Conservation (phyloP, 805 yeast species). For the Candida manassasensis region DNA sequence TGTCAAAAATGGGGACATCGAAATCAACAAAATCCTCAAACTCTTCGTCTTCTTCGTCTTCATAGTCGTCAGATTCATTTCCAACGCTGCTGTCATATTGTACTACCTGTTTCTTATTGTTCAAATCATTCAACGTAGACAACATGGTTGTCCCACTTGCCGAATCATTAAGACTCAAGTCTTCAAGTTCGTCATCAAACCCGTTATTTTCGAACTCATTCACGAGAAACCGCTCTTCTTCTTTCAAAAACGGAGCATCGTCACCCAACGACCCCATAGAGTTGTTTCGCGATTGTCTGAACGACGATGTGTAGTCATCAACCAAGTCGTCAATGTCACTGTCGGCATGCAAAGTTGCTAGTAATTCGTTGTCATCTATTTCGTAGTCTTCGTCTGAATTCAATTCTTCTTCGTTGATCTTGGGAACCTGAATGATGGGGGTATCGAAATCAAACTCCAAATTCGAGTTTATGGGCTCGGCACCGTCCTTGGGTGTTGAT, state of each 20-base stretch:
- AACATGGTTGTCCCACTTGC: slow-evolving; percentile 13
- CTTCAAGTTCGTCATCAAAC: slow-evolving; percentile 39
- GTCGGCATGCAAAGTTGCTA: slow-evolving; percentile 45
- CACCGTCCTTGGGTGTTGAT: slow-evolving; percentile 5
- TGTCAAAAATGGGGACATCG: slow-evolving; percentile 24
- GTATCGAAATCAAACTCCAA: slow-evolving; percentile 29
- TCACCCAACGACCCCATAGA: slow-evolving; percentile 32
- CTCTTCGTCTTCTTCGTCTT: slow-evolving; percentile 36
- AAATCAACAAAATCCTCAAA: slow-evolving; percentile 38
- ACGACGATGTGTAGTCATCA: slow-evolving; percentile 3
- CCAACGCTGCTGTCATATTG: slow-evolving; percentile 37
- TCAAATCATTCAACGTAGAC: slow-evolving; percentile 17
- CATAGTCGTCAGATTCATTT: slow-evolving; percentile 27
- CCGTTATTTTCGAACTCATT: slow-evolving; percentile 45
- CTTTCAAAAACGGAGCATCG: slow-evolving; percentile 35
- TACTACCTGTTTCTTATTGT: slow-evolving; percentile 31
- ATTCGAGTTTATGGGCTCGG: slow-evolving; percentile 7
- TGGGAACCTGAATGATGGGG: slow-evolving; percentile 45
- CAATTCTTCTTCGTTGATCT: slow-evolving; percentile 43
- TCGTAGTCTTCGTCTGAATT: slow-evolving; percentile 65
- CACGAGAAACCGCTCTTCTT: slow-evolving; percentile 42
- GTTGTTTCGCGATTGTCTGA: slow-evolving; percentile 17
- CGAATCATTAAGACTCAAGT: slow-evolving; percentile 13
- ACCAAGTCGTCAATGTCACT: slow-evolving; percentile 39
- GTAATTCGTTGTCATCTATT: slow-evolving; percentile 44